Evolutionary conservation across 352 stramenopile species (phyloP).

Genomic region (Blastocystis sp.): DNA sequence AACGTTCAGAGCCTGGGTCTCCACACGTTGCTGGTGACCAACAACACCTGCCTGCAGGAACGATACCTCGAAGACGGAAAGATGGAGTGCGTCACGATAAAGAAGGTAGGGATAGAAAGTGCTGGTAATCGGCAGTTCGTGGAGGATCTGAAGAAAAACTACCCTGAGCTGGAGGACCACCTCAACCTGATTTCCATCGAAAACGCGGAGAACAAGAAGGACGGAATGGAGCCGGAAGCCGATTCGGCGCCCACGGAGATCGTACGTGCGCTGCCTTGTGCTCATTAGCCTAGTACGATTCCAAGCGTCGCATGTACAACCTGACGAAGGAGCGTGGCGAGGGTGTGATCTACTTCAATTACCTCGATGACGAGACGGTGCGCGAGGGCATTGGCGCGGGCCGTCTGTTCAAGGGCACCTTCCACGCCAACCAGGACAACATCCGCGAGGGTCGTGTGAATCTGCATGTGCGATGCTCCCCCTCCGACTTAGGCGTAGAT

Average conservation of each 20-base stretch:
- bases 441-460: conserved; percentile 74
- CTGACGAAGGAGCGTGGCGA: conserved; percentile 51
- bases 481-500: conserved; percentile 37
- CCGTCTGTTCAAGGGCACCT: conserved; percentile 81
- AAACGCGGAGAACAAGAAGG: neutral
- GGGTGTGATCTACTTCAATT: conserved; percentile 37
- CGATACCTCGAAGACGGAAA: conserved; percentile 35
- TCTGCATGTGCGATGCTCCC: conserved; percentile 67
- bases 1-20: conserved; percentile 74
- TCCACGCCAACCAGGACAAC: conserved; percentile 82
- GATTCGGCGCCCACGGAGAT: neutral
- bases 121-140: conserved; percentile 36
- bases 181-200: conserved; percentile 46
- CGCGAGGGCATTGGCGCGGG: conserved; percentile 70
- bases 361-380: conserved; percentile 68
- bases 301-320: neutral
- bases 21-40: conserved; percentile 69
- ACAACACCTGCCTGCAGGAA: conserved; percentile 66
- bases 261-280: conserved; percentile 15
- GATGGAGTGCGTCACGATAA: conserved; percentile 44
- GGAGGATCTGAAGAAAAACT: conserved; percentile 20
- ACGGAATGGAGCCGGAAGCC: neutral
- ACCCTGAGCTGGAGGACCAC: conserved; percentile 25
- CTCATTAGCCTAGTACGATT: conserved; percentile 20
- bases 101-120: conserved; percentile 34